Evolutionary conservation across 192 early-diverging fungal species (phyloP).

Genomic region (Rhizophagus prolifer): DNA sequence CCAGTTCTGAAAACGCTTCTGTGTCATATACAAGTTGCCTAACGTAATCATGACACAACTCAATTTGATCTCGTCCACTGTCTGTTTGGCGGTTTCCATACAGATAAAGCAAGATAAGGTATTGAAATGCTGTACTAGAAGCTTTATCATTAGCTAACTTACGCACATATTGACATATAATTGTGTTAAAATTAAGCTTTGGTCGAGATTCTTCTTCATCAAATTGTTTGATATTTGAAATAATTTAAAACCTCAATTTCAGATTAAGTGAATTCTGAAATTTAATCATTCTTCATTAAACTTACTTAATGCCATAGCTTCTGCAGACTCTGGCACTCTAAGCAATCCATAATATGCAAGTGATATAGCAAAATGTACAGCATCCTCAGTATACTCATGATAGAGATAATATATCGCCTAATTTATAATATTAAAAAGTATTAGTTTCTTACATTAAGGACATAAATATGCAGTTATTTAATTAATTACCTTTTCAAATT

Average conservation of each 20-base stretch:
- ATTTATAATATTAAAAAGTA: background rate
- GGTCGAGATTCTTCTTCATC: slow-evolving; percentile 33
- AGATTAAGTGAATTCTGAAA: background rate
- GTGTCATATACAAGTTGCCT: slow-evolving; percentile 27
- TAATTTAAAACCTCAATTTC: no score
- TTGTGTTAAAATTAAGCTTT: slow-evolving; percentile 31
- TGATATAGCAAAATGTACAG: slow-evolving; percentile 87
- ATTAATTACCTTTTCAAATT: slow-evolving; percentile 72
- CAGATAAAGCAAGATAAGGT: slow-evolving; percentile 20
- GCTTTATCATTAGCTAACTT: background rate
- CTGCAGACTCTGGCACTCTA: slow-evolving; percentile 59
- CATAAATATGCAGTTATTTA: background rate
- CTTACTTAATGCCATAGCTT: slow-evolving; percentile 34
- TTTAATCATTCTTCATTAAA: slow-evolving; percentile 12
- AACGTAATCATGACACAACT: slow-evolving; percentile 21
- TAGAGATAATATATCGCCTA: slow-evolving; percentile 74
- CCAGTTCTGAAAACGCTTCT: slow-evolving; percentile 2
- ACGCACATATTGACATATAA: slow-evolving; percentile 12
- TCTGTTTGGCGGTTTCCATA: slow-evolving; percentile 10
- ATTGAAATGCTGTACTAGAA: slow-evolving; percentile 1
- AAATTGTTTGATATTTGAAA: background rate
- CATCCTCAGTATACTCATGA: slow-evolving; percentile 69
- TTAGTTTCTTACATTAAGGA: background rate
- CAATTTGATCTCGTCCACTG: slow-evolving; percentile 13
- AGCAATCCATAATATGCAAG: slow-evolving; percentile 80